phyloP scores from a whole-genome alignment of 257 asterid species.

The Echium plantagineum region DNA sequence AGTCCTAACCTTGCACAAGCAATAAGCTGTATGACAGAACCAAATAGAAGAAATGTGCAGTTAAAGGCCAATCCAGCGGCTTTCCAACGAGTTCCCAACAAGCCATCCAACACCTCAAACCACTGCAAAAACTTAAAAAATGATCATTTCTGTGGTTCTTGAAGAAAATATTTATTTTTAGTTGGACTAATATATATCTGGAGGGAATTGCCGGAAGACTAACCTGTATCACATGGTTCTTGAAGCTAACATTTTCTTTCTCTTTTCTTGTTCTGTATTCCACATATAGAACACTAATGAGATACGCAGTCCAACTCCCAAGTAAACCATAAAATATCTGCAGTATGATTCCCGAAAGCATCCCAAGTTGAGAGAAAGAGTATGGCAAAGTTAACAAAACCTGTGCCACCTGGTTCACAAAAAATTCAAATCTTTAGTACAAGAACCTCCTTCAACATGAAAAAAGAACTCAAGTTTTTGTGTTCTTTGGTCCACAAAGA shows the following conservation, averaged over 20 bases:
- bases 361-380: slow-evolving; percentile 86
- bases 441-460: too few relatives aligned
- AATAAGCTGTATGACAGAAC: slow-evolving; percentile 92
- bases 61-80: slow-evolving; percentile 89
- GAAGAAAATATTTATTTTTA: too few relatives aligned
- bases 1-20: slow-evolving; percentile 81
- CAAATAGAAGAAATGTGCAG: slow-evolving; percentile 93
- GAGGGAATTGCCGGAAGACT: neutral
- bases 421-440: too few relatives aligned
- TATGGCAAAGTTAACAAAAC: slow-evolving; percentile 85
- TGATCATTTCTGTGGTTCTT: too few relatives aligned
- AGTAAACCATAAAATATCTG: slow-evolving; percentile 75
- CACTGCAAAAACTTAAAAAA: slow-evolving; percentile 32
- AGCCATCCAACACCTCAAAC: slow-evolving; percentile 94
- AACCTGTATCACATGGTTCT: slow-evolving; percentile 96
- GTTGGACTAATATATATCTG: too few relatives aligned
- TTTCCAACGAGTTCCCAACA: slow-evolving; percentile 94
- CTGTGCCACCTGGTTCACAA: slow-evolving; percentile 63
- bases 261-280: slow-evolving; percentile 86
- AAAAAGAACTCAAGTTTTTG: too few relatives aligned
- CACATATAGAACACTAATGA: slow-evolving; percentile 74
- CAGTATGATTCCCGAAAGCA: slow-evolving; percentile 66
- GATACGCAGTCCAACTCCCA: slow-evolving; percentile 98
- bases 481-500: too few relatives aligned
- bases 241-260: slow-evolving; percentile 79